phyloP scores from a whole-genome alignment of 2,329 filamentous ascomycete genomes.

The Fusarium torulosum region DNA sequence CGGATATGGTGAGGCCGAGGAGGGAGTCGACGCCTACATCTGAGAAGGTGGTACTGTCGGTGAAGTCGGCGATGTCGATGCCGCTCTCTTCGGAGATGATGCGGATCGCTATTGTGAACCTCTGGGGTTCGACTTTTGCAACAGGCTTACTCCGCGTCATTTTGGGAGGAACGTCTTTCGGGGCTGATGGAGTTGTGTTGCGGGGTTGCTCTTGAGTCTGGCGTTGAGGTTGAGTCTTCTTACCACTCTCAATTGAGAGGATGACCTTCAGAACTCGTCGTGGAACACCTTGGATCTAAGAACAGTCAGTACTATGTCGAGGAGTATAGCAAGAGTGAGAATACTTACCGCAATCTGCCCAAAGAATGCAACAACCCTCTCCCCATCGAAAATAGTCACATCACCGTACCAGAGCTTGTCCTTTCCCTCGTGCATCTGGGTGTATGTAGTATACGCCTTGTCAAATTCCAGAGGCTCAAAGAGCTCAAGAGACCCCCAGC shows the following conservation, averaged over 20 bases:
- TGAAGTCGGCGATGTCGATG: slow-evolving; percentile 57
- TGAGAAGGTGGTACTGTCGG: slow-evolving; percentile 67
- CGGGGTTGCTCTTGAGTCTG: slow-evolving; percentile 1
- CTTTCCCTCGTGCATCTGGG: slow-evolving; percentile 32
- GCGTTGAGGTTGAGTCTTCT: slow-evolving; percentile 29
- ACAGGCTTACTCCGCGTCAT: not conserved
- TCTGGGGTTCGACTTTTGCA: not conserved
- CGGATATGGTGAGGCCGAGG: slow-evolving; percentile 70
- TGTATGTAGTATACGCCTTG: slow-evolving; percentile 40
- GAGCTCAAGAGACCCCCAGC: slow-evolving; percentile 37
- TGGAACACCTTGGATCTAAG: slow-evolving; percentile 35
- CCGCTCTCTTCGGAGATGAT: slow-evolving; percentile 44
- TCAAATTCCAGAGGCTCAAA: slow-evolving; percentile 40
- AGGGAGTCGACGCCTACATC: slow-evolving; percentile 72
- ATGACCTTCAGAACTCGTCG: slow-evolving; percentile 41
- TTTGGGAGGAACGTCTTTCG: accelerated
- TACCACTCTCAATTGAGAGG: slow-evolving; percentile 32
- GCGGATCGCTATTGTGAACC: slow-evolving; percentile 11
- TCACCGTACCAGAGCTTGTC: slow-evolving; percentile 56
- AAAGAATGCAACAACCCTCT: slow-evolving; percentile 58
- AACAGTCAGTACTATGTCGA: not conserved
- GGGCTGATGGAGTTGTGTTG: not conserved
- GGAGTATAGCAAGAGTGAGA: accelerated
- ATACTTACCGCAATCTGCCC: slow-evolving; percentile 49
- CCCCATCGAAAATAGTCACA: slow-evolving; percentile 66